A percentile compares a stretch with the other conserved stretches of the same genome.
These are phyloP conservation scores for Fusarium veterinarium DNA, from an alignment of 2,329 filamentous ascomycete genomes.

Conservation along the genomic window DNA sequence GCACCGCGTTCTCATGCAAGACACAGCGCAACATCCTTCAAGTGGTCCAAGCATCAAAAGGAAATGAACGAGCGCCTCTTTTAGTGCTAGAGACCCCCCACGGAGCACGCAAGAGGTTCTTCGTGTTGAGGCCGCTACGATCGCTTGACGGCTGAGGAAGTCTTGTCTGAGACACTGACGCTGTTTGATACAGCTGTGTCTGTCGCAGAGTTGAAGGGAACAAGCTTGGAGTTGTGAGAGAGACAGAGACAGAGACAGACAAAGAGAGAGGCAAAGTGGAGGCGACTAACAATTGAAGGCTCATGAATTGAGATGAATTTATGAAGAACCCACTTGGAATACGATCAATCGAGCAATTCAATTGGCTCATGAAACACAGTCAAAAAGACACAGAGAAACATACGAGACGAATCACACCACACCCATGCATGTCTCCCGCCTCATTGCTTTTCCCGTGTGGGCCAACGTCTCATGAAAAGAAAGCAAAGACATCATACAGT, in stretches of 20 bases:
- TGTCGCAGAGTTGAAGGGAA: constrained; percentile 16
- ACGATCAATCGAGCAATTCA: constrained; percentile 7
- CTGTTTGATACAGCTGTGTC: constrained; percentile 12
- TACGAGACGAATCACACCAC: constrained; percentile 7
- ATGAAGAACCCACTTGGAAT: constrained; percentile 1
- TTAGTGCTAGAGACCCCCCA: constrained; percentile 20
- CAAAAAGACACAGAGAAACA: not conserved
- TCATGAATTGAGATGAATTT: not conserved
- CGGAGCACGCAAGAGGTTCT: constrained; percentile 31
- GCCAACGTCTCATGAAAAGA: constrained; percentile 12
- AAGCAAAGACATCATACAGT: constrained; percentile 21
- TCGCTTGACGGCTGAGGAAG: not conserved
- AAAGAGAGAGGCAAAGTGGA: constrained; percentile 12
- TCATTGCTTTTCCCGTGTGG: constrained; percentile 24
- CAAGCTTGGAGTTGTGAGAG: constrained; percentile 1
- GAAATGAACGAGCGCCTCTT: constrained; percentile 32
- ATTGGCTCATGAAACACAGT: not conserved
- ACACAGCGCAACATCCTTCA: constrained; percentile 6
- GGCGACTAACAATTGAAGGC: constrained; percentile 3
- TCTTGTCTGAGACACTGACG: constrained; percentile 19
- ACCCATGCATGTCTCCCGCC: not conserved
- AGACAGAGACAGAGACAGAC: not conserved
- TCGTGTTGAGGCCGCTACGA: constrained; percentile 4
- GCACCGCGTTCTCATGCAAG: constrained; percentile 13
- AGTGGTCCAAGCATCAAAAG: constrained; percentile 22